Conservation (phyloP, 1,139 yeast genomes). For the Chernovozyma aurita region DNA sequence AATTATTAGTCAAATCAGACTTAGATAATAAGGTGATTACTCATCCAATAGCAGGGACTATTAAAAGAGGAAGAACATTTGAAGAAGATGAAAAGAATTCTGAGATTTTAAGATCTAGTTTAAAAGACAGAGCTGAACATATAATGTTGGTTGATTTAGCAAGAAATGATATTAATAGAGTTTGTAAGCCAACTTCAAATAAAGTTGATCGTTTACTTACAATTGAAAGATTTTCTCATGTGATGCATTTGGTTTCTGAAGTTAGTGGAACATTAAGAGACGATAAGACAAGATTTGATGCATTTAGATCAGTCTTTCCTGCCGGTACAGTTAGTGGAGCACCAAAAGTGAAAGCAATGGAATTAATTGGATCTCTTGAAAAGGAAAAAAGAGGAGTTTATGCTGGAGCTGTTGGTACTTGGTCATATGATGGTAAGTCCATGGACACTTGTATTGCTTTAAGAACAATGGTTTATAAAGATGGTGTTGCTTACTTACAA, state of each 20-base stretch:
- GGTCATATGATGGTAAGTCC: conserved; percentile 89
- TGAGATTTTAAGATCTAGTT: conserved; percentile 62
- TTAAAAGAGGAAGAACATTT: conserved; percentile 79
- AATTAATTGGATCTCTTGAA: conserved; percentile 83
- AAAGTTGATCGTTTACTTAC: conserved; percentile 83
- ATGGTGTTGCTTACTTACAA: conserved; percentile 86
- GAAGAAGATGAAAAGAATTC: conserved; percentile 91
- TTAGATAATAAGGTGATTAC: conserved; percentile 69
- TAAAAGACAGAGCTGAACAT: conserved; percentile 95
- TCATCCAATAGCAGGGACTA: conserved; percentile 97
- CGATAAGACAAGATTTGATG: conserved; percentile 89
- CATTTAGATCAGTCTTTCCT: conserved; percentile 94
- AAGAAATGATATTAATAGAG: conserved; percentile 88
- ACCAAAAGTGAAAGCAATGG: conserved; percentile 96
- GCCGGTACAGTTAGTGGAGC: conserved; percentile 99
- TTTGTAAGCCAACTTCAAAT: conserved; percentile 84
- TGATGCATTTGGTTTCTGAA: conserved; percentile 92
- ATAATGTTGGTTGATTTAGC: conserved; percentile 98
- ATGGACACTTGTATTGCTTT: conserved; percentile 98
- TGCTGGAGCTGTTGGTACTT: conserved; percentile 99
- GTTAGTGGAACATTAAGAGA: conserved; percentile 85
- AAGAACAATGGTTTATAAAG: conserved; percentile 93
- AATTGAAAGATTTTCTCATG: conserved; percentile 94
- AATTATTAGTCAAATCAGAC: conserved; percentile 81
- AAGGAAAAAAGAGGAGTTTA: conserved; percentile 91